phyloP scores from a whole-genome alignment of 2,329 filamentous ascomycete genomes.

The Alternaria arbusti region DNA sequence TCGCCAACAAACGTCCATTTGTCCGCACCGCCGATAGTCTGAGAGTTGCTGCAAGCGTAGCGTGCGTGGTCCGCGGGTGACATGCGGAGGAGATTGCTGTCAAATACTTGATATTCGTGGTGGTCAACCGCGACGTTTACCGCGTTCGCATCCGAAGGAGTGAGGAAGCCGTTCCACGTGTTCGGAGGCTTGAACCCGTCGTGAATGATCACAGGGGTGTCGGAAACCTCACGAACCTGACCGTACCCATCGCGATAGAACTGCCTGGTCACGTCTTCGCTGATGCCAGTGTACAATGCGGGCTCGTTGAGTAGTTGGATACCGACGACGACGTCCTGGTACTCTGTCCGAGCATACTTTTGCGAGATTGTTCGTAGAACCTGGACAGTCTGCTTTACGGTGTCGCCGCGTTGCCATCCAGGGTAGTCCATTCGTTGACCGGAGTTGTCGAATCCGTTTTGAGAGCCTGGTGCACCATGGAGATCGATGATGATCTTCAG shows the following conservation, averaged over 20 bases:
- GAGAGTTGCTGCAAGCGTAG: slow-evolving; percentile 62
- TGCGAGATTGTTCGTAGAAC: slow-evolving; percentile 64
- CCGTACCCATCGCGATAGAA: slow-evolving; percentile 64
- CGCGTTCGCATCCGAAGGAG: slow-evolving; percentile 56
- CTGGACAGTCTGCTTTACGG: slow-evolving; percentile 58
- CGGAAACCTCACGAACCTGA: slow-evolving; percentile 52
- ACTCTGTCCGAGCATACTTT: slow-evolving; percentile 61
- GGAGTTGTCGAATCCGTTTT: slow-evolving; percentile 69
- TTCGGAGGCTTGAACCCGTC: slow-evolving; percentile 62
- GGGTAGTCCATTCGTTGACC: slow-evolving; percentile 56
- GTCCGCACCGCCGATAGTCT: slow-evolving; percentile 59
- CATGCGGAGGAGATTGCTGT: slow-evolving; percentile 57
- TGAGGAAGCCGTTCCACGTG: slow-evolving; percentile 68
- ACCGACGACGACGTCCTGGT: slow-evolving; percentile 65
- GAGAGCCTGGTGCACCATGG: slow-evolving; percentile 63
- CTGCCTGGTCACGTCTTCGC: slow-evolving; percentile 55
- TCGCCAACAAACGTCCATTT: slow-evolving; percentile 70
- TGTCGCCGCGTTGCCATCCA: slow-evolving; percentile 57
- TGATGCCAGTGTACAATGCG: slow-evolving; percentile 52
- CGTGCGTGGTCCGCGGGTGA: slow-evolving; percentile 61
- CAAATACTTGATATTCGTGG: slow-evolving; percentile 73
- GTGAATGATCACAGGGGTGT: slow-evolving; percentile 63
- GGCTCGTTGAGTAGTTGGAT: slow-evolving; percentile 67
- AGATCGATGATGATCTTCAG: slow-evolving; percentile 66
- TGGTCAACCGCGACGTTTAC: slow-evolving; percentile 68